Percentiles rank a stretch among this genome's conserved stretches.
phyloP scores from a whole-genome alignment of 2,329 filamentous ascomycete genomes.

The Anisogramma anomala region DNA sequence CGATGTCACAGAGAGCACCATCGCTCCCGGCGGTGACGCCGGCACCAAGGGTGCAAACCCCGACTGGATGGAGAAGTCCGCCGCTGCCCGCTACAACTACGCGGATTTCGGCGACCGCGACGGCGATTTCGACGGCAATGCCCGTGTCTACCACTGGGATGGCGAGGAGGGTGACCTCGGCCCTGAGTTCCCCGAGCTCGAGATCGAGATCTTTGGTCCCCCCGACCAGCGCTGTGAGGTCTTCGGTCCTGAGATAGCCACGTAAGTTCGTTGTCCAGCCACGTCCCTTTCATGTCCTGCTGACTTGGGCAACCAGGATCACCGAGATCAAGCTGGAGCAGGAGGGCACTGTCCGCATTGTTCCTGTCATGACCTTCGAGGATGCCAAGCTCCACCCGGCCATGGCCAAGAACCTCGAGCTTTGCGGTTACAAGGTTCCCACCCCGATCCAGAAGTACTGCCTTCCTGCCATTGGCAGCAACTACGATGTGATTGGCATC shows the following conservation, averaged over 20 bases:
- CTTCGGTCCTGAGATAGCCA: constrained; percentile 39
- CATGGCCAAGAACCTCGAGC: constrained; percentile 64
- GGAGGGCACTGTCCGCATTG: constrained; percentile 42
- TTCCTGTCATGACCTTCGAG: constrained; percentile 48
- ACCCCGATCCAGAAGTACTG: constrained; percentile 84
- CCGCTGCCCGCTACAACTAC: constrained; percentile 46
- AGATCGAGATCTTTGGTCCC: constrained; percentile 61
- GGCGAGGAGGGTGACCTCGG: constrained; percentile 81
- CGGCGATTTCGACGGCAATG: constrained; percentile 39
- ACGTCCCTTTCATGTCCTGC: not conserved
- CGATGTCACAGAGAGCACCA: not conserved
- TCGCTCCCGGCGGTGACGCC: not conserved
- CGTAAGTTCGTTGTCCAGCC: constrained; percentile 31
- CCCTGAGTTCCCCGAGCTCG: constrained; percentile 57
- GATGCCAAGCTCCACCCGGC: constrained; percentile 75
- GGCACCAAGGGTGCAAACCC: constrained; percentile 9
- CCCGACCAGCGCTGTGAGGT: constrained; percentile 45
- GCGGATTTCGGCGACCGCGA: constrained; percentile 19
- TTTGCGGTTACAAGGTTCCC: constrained; percentile 58
- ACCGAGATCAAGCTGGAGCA: constrained; percentile 42
- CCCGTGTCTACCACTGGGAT: constrained; percentile 68
- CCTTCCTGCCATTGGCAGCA: constrained; percentile 65
- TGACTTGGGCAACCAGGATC: constrained; percentile 31
- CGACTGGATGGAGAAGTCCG: too few species aligned
- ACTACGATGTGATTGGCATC: constrained; percentile 74